Conservation (phyloP, 495 filamentous ascomycete species). For the Tirmania nivea region DNA sequence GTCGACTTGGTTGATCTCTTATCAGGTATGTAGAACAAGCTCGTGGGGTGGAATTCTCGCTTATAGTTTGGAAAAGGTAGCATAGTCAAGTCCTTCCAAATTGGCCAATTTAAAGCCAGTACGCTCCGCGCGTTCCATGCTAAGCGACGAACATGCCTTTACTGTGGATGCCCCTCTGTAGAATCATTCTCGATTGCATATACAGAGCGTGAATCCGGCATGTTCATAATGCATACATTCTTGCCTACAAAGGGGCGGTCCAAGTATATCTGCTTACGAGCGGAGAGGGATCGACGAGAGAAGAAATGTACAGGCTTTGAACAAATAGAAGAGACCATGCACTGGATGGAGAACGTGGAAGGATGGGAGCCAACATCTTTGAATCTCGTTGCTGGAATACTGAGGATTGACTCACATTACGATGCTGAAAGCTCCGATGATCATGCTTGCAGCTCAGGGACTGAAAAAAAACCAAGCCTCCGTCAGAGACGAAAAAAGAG, state of each 20-base stretch:
- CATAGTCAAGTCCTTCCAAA: conserved; percentile 34
- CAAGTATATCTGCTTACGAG: conserved; percentile 15
- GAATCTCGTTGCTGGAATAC: conserved; percentile 22
- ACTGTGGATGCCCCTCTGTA: conserved; percentile 28
- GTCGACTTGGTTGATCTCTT: conserved; percentile 18
- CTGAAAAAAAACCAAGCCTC: not conserved
- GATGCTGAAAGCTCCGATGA: conserved; percentile 16
- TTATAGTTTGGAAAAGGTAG: conserved; percentile 13
- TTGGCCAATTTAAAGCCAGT: conserved; percentile 31
- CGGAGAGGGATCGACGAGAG: conserved; percentile 16
- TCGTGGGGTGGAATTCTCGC: not conserved
- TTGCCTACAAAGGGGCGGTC: conserved; percentile 20
- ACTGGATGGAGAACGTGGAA: conserved; percentile 23
- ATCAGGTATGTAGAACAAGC: conserved; percentile 11
- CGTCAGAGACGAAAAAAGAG: not conserved
- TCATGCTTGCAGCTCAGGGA: conserved; percentile 1
- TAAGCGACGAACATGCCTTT: conserved; percentile 24
- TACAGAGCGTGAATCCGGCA: conserved; percentile 27
- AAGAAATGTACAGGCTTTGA: conserved; percentile 21
- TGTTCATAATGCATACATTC: conserved; percentile 35
- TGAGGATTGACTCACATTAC: conserved; percentile 9
- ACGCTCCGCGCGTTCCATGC: conserved; percentile 31
- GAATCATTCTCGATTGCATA: conserved; percentile 34
- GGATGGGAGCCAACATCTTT: conserved; percentile 24
- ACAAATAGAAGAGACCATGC: conserved; percentile 14